Conservation (phyloP, 192 early-diverging fungal species). For the Coemansia pectinata region DNA sequence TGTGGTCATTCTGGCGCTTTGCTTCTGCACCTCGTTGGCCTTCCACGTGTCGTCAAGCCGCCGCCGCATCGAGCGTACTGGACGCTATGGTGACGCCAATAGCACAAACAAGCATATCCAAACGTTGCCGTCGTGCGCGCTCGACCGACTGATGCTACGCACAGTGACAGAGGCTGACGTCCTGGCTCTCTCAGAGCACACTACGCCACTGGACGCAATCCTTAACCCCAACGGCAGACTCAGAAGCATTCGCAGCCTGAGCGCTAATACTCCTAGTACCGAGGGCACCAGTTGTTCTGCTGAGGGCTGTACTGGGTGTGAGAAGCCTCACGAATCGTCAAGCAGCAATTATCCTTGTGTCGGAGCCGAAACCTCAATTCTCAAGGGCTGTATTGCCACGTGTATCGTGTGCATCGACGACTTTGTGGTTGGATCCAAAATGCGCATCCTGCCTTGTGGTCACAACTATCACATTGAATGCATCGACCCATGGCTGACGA, state of each 20-base stretch:
- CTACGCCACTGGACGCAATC: constrained; percentile 44
- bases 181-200: constrained; percentile 32
- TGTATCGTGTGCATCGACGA: constrained; percentile 59
- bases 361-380: background rate
- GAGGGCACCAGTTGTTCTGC: background rate
- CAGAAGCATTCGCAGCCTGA: constrained; percentile 8
- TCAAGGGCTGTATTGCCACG: constrained; percentile 49
- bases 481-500: constrained; percentile 58
- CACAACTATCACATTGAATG: constrained; percentile 61
- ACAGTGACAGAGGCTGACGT: constrained; percentile 39
- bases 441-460: constrained; percentile 56
- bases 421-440: constrained; percentile 48
- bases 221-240: constrained; percentile 20
- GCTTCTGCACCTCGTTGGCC: constrained; percentile 44
- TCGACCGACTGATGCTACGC: constrained; percentile 45
- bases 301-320: background rate
- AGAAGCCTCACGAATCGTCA: background rate
- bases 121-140: constrained; percentile 45
- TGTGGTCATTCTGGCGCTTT: constrained; percentile 44
- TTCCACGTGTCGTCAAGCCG: constrained; percentile 41
- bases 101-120: constrained; percentile 28
- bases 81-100: background rate
- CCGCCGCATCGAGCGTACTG: background rate
- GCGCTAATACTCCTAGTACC: background rate
- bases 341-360: background rate